Evolutionary conservation across 345 rosid species (phyloP).

Genomic region (Populus pruinosa): DNA sequence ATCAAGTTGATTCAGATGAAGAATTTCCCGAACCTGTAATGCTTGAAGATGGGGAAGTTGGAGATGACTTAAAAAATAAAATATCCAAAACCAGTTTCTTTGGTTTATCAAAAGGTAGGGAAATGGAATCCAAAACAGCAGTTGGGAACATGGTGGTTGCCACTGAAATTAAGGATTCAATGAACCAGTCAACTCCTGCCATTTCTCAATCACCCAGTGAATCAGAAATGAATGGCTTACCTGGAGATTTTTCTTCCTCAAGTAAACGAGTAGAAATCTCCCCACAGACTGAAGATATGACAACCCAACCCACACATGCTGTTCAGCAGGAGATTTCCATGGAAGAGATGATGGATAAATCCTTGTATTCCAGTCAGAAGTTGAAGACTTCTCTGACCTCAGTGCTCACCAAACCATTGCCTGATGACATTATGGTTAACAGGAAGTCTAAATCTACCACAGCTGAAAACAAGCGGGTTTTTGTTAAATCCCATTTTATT

Average conservation of each 20-base stretch:
- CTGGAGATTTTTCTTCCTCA: constrained; percentile 26
- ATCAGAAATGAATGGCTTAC: constrained; percentile 31
- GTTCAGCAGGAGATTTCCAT: constrained; percentile 35
- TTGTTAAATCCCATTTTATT: constrained; percentile 52
- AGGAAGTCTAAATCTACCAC: constrained; percentile 40
- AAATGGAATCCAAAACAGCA: constrained; percentile 7
- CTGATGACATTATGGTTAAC: constrained; percentile 34
- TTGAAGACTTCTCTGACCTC: constrained; percentile 27
- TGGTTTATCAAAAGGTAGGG: constrained; percentile 24
- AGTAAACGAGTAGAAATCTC: constrained; percentile 30
- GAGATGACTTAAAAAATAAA: constrained; percentile 33
- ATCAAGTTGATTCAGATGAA: constrained; percentile 97
- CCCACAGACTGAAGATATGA: constrained; percentile 25
- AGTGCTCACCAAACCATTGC: constrained; percentile 31
- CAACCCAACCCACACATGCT: constrained; percentile 24
- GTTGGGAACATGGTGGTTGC: constrained; percentile 23
- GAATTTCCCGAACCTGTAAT: constrained; percentile 92
- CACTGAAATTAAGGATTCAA: constrained; percentile 26
- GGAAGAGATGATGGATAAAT: constrained; percentile 35
- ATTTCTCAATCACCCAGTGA: constrained; percentile 26
- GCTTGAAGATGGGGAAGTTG: constrained; percentile 62
- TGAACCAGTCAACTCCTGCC: constrained; percentile 32
- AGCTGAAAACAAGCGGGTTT: constrained; percentile 43
- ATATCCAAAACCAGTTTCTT: constrained; percentile 29
- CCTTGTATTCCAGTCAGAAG: constrained; percentile 12